Evolutionary conservation across 202 grass and related monocot species (phyloP), one percentile per base, ranked within the genome.

Genomic region (Carex sylvatica): DNA sequence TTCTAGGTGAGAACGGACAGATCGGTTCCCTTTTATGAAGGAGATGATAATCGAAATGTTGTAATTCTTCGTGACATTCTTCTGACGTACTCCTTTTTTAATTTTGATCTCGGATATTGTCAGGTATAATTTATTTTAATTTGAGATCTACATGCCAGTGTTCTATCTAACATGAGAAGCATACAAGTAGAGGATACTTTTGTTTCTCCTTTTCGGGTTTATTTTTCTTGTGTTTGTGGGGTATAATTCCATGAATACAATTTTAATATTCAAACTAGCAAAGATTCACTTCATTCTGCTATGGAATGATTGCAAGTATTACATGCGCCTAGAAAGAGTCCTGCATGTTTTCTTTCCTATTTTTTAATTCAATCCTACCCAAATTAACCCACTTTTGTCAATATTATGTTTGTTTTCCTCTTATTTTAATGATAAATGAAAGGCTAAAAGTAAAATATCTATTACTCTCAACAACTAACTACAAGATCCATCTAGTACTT

Each of bases 81-180:
- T 44, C 77, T 99, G 68, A 93, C 96, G 22, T 95, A 99, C 85
- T 93, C 96, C n/a, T 99, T 99, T 88, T 99, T 93, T 82, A 99
- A 99, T 93, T 99, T 99, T 74, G 93, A 99, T 83, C 92, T 99
- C 69, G 96, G 96, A 71, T 99, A 99, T 85, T 99, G 96, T 84
- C 96, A 99, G 83, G 96, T 99, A 95, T 92, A 24, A 77, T 19
- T 59, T 54, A 42, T 38, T 77, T 59, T 77, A 19, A 35, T 55
- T 54, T 58, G 7, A 77, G 26, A 77, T 58, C n/a, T 77, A 77
- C 73, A 58, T 77, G 51, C 23, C 46, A 53, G 22, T 53, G 47
- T 55, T 55, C 71, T 74, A 54, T 16, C 65, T 74, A 30, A 53
- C 71, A 54, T 77, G 26, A 15, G 44, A 73, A 73, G 1, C 40